Conservation (phyloP, 2,329 filamentous ascomycete genomes). For the Aspergillus floridensis region DNA sequence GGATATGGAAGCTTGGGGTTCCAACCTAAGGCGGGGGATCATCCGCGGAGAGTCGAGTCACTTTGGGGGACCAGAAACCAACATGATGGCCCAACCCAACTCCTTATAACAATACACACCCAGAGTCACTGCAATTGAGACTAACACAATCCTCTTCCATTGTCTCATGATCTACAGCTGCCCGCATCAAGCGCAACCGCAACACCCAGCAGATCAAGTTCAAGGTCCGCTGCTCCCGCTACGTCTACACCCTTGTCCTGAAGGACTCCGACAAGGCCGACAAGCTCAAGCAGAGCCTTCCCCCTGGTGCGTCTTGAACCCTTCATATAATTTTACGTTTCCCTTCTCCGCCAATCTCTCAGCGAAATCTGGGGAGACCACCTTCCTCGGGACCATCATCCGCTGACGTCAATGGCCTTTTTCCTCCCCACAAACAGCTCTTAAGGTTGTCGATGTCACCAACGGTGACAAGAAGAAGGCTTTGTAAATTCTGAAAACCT, state of each 20-base stretch:
- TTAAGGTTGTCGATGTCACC: constrained; percentile 47
- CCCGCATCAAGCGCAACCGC: constrained; percentile 94
- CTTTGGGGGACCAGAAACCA: neutral
- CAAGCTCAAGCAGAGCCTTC: constrained; percentile 99
- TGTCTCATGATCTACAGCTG: constrained; percentile 55
- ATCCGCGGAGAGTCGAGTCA: neutral
- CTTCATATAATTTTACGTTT: no score
- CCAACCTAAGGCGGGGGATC: neutral
- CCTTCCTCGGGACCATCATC: neutral
- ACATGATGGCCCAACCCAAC: neutral
- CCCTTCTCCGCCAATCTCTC: no score
- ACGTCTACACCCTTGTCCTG: constrained; percentile 97
- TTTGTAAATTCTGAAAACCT: constrained; percentile 34
- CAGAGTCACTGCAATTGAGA: neutral
- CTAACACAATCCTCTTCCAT: constrained; percentile 12
- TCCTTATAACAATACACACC: no score
- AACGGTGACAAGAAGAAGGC: constrained; percentile 48
- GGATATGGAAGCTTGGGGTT: constrained; percentile 5
- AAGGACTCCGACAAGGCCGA: constrained; percentile 99
- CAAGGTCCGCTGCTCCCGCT: constrained; percentile 98
- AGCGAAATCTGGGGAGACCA: no score
- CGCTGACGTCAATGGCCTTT: constrained; percentile 20
- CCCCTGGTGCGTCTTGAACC: constrained; percentile 72
- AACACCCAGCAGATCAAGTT: constrained; percentile 95
- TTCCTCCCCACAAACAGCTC: constrained; percentile 29